Evolutionary conservation across 1,139 yeast species (phyloP).

Genomic region (Spencermartinsiella ligniputridi): DNA sequence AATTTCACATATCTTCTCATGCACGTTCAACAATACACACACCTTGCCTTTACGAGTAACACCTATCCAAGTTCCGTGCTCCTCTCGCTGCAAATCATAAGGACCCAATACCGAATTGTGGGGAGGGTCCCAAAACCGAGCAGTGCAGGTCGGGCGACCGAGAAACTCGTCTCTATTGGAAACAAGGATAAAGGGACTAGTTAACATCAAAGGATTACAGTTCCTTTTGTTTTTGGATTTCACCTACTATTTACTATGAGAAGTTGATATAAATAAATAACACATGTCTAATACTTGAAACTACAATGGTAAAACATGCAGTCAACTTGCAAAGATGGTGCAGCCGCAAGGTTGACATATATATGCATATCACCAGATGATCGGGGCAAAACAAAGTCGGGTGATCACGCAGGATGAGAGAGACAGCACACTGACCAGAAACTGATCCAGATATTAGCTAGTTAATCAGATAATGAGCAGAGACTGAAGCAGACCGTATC

Average conservation of each 20-base stretch:
- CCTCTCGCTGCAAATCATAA: conserved; percentile 64
- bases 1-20: conserved; percentile 38
- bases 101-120: conserved; percentile 55
- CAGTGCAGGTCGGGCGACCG: conserved; percentile 64
- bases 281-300: conserved; percentile 11
- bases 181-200: conserved; percentile 52
- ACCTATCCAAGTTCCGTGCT: conserved; percentile 93
- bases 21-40: conserved; percentile 71
- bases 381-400: no score
- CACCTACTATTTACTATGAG: conserved; percentile 16
- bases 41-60: conserved; percentile 56
- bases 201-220: not conserved
- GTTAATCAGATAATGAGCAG: not conserved
- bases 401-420: no score
- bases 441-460: not conserved
- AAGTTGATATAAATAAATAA: conserved; percentile 15
- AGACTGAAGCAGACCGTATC: no score
- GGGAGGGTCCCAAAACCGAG: conserved; percentile 48
- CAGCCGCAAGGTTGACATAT: no score
- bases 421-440: no score
- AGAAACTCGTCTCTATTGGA: conserved; percentile 87
- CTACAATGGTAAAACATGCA: no score
- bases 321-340: no score
- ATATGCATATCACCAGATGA: no score
- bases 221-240: no score